These are phyloP conservation scores for Teratosphaeria viscida DNA, from an alignment of 2,329 filamentous ascomycete genomes.

Conservation along the genomic window DNA sequence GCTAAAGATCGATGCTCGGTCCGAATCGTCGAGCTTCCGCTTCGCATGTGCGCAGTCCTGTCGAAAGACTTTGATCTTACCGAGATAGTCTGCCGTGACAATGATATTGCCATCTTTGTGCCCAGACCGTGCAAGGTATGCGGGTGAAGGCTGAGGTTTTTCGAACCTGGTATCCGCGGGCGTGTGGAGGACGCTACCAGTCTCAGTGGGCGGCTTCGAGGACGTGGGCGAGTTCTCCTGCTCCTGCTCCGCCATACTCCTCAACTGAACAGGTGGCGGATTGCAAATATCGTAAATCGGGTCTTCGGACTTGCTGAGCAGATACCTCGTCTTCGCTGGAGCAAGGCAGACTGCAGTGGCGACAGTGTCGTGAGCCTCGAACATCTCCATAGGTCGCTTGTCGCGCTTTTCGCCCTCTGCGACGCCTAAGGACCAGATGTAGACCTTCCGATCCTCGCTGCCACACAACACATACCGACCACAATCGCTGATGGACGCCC, in stretches of 20 bases:
- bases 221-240: conserved; percentile 25
- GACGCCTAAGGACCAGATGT: conserved; percentile 69
- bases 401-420: conserved; percentile 58
- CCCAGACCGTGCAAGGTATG: conserved; percentile 63
- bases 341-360: conserved; percentile 86
- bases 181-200: conserved; percentile 20
- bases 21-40: conserved; percentile 54
- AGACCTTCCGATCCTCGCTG: conserved; percentile 81
- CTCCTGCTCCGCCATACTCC: conserved; percentile 59
- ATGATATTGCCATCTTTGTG: conserved; percentile 83
- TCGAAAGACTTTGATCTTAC: conserved; percentile 85
- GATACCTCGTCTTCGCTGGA: conserved; percentile 63
- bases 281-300: conserved; percentile 96
- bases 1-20: conserved; percentile 66
- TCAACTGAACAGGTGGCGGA: conserved; percentile 74
- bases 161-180: conserved; percentile 26
- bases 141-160: conserved; percentile 52
- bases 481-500: conserved; percentile 80
- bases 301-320: conserved; percentile 73
- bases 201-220: conserved; percentile 38
- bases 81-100: conserved; percentile 78
- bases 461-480: conserved; percentile 80
- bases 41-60: conserved; percentile 86
- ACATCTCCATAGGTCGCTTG: conserved; percentile 75
- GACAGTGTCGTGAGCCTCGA: conserved; percentile 80